Percentiles rank a stretch among this genome's conserved stretches.
Conservation (phyloP, 139 green algal genomes). For the Chlamydomonas asymmetrica region DNA sequence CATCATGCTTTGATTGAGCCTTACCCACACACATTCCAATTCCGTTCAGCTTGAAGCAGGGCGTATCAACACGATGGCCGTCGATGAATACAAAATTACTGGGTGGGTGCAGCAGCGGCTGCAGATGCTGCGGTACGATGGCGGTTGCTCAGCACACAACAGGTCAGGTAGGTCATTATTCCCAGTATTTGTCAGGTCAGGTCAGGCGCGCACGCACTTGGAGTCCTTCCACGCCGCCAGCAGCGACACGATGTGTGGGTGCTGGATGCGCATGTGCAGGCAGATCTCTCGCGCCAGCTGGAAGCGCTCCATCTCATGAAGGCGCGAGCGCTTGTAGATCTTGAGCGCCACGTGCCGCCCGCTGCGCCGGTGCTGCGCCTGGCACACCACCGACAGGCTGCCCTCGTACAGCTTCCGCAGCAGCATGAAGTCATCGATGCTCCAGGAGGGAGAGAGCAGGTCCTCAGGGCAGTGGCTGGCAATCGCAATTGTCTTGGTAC, state of each 20-base stretch:
- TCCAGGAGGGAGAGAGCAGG: constrained; percentile 28
- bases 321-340: constrained; percentile 48
- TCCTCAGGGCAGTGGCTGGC: constrained; percentile 44
- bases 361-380: constrained; percentile 38
- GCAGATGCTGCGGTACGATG: too few species aligned
- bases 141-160: too few species aligned
- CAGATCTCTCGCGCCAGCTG: constrained; percentile 59
- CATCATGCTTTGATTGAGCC: too few species aligned
- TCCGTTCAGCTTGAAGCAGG: too few species aligned
- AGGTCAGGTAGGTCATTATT: too few species aligned
- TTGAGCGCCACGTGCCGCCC: constrained; percentile 51
- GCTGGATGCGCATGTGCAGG: constrained; percentile 55
- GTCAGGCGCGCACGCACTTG: too few species aligned
- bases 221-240: constrained; percentile 56
- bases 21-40: too few species aligned
- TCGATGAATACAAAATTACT: too few species aligned
- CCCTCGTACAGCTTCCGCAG: constrained; percentile 55
- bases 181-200: too few species aligned
- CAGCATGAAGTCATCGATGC: constrained; percentile 44
- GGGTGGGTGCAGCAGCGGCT: too few species aligned
- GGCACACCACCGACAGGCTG: constrained; percentile 41
- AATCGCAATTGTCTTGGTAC: constrained; percentile 47
- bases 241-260: constrained; percentile 45
- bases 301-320: constrained; percentile 56
- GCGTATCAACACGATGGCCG: too few species aligned